Conservation (phyloP, 768 basidiomycete species). For the Hortiboletus flavorubellus region DNA sequence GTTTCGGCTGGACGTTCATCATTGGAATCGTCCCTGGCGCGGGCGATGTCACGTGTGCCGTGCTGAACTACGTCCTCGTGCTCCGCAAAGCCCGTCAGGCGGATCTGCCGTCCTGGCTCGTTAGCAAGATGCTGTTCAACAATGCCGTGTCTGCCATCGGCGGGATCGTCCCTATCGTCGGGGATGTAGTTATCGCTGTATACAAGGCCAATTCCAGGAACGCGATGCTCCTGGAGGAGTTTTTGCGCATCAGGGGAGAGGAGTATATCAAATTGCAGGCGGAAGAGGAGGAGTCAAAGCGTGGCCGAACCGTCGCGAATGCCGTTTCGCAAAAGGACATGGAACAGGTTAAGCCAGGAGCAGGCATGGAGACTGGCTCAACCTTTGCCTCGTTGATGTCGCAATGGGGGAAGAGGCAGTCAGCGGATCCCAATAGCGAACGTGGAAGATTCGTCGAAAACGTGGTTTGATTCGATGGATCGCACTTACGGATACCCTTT, state of each 20-base stretch:
- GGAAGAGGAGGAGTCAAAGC: constrained; percentile 27
- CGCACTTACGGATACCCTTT: background rate
- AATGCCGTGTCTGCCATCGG: constrained; percentile 64
- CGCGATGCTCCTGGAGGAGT: constrained; percentile 82
- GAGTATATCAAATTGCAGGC: constrained; percentile 57
- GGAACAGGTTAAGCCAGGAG: constrained; percentile 52
- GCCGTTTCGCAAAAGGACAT: constrained; percentile 33
- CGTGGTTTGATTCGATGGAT: constrained; percentile 17
- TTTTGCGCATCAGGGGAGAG: constrained; percentile 71
- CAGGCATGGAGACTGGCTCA: constrained; percentile 42
- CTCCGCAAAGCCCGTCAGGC: constrained; percentile 72
- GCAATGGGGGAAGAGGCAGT: constrained; percentile 21
- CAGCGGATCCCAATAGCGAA: constrained; percentile 15
- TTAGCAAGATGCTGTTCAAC: constrained; percentile 72
- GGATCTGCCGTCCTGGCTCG: constrained; percentile 66
- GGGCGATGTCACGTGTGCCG: constrained; percentile 61
- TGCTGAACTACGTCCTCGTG: constrained; percentile 73
- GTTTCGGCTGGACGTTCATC: constrained; percentile 85
- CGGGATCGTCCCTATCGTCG: constrained; percentile 68
- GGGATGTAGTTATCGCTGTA: constrained; percentile 71
- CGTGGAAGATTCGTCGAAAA: constrained; percentile 41
- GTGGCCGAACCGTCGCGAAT: constrained; percentile 8
- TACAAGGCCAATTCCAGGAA: constrained; percentile 92
- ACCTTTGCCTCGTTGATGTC: constrained; percentile 12
- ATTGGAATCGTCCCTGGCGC: constrained; percentile 71